Base-by-base conservation (phyloP, 2,329 filamentous ascomycete genomes). In the Trichoderma arundinaceum region DNA sequence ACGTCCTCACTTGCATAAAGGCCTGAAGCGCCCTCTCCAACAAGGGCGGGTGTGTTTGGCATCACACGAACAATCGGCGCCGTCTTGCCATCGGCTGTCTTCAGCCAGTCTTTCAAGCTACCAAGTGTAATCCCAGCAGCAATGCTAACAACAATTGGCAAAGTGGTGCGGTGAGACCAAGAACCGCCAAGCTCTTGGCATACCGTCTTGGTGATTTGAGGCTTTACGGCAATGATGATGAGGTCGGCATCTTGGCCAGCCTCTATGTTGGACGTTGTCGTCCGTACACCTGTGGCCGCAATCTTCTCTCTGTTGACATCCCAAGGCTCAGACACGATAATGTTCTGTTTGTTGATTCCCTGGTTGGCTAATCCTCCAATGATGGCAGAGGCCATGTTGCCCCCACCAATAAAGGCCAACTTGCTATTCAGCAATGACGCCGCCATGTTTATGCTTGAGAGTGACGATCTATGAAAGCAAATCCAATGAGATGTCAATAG, bases 331-430 rank as follows among this genome's bases (percentile, higher is more conserved):
- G 82, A 77, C 64, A 84, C 82, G 72, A 70, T 75, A 72, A 84
- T 79, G 75, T 82, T 78, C 62, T 76, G 71, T 72, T 79, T 78
- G 69, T 77, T 66, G 70, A 80, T 78, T 72, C 77, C 76, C 69
- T 81, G 80, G 66, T 75, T 74, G 33, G 81, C 72, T 22, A 84
- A 79, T 58, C 82, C 82, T 19, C 80, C 78, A 68, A 84, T 83
- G 70, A 84, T 84, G 77, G 82, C 82, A 62, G 77, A 77, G 66
- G 80, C 82, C 82, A 84, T 84, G 76, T 84, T 84, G 70, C 82
- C 82, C 68, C 82, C 82, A 66, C 80, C 80, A 54, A 79, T 74
- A 67, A 79, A 79, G 71, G 72, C 72, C 66, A 79, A 71, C 65
- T 76, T 76, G 65, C 75, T 74, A 38, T 72, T 69, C 64, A 74